Evolutionary conservation across 768 basidiomycete species (phyloP).

Genomic region (Coprinopsis cinerea): DNA sequence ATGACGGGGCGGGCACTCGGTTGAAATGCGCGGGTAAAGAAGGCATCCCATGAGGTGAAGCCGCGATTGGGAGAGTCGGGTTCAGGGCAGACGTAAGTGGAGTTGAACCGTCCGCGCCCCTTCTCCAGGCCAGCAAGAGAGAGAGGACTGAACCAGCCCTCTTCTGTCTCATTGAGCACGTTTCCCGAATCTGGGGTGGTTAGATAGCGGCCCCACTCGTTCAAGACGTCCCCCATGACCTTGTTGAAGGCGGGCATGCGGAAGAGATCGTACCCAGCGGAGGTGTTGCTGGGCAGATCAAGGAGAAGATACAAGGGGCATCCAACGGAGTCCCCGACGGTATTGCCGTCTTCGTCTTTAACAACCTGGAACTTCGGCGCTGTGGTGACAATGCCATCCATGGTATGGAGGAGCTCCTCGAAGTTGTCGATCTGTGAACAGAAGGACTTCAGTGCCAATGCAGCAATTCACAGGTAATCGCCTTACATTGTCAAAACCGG

Average conservation of each 20-base stretch:
- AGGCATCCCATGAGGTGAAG: conserved; percentile 46
- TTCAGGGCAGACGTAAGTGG: conserved; percentile 19
- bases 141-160: conserved; percentile 40
- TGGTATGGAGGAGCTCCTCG: conserved; percentile 30
- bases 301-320: conserved; percentile 43
- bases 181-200: conserved; percentile 19
- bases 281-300: conserved; percentile 32
- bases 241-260: conserved; percentile 38
- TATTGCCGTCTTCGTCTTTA: not conserved
- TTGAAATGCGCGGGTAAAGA: conserved; percentile 45
- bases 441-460: no score
- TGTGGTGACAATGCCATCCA: conserved; percentile 36
- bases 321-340: conserved; percentile 30
- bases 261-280: conserved; percentile 27
- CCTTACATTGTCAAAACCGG: no score
- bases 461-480: no score
- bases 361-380: conserved; percentile 29
- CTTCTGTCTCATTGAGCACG: conserved; percentile 22
- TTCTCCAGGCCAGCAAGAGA: conserved; percentile 11
- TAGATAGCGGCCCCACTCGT: conserved; percentile 45
- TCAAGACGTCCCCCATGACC: conserved; percentile 41
- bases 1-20: conserved; percentile 33
- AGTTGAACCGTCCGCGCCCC: conserved; percentile 23
- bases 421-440: conserved; percentile 30
- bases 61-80: conserved; percentile 37